A percentile compares a stretch with the other conserved stretches of the same genome.
These are phyloP conservation scores for Suillus clintonianus DNA, from an alignment of 768 basidiomycete species.

Conservation along the genomic window DNA sequence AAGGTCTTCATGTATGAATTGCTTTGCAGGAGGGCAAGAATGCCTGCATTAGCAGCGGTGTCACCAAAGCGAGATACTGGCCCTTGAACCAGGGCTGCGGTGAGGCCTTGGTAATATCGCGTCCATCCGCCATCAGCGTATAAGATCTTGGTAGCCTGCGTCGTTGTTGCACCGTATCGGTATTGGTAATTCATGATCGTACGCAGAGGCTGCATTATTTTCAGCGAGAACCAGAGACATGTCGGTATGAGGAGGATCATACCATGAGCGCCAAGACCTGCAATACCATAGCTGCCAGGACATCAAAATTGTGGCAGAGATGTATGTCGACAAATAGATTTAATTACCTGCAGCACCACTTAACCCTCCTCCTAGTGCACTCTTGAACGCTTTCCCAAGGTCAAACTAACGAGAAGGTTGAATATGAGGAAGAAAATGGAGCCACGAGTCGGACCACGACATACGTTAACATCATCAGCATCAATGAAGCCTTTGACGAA, in stretches of 20 bases:
- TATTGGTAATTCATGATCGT: slow-evolving; percentile 99
- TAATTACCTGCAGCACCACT: slow-evolving; percentile 79
- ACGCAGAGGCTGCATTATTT: slow-evolving; percentile 68
- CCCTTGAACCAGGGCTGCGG: slow-evolving; percentile 85
- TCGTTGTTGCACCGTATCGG: slow-evolving; percentile 79
- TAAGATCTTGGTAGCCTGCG: slow-evolving; percentile 63
- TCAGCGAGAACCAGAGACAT: background rate
- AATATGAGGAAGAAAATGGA: slow-evolving; percentile 50
- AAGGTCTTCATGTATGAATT: slow-evolving; percentile 70
- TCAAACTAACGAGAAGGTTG: slow-evolving; percentile 64
- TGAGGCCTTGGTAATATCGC: slow-evolving; percentile 87
- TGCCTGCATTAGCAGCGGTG: slow-evolving; percentile 92
- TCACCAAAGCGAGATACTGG: slow-evolving; percentile 89
- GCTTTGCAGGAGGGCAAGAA: slow-evolving; percentile 79
- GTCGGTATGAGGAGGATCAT: background rate
- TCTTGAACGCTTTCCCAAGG: slow-evolving; percentile 69
- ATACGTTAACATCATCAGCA: slow-evolving; percentile 64
- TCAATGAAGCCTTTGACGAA: slow-evolving; percentile 75
- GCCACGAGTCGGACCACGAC: slow-evolving; percentile 19
- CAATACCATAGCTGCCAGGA: slow-evolving; percentile 78
- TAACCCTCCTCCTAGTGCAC: slow-evolving; percentile 86
- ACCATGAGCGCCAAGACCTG: slow-evolving; percentile 90
- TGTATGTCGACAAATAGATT: background rate
- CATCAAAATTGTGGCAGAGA: slow-evolving; percentile 5
- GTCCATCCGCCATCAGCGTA: slow-evolving; percentile 78